Conservation (phyloP, 2,329 filamentous ascomycete species). For the Thelonectria discophora region DNA sequence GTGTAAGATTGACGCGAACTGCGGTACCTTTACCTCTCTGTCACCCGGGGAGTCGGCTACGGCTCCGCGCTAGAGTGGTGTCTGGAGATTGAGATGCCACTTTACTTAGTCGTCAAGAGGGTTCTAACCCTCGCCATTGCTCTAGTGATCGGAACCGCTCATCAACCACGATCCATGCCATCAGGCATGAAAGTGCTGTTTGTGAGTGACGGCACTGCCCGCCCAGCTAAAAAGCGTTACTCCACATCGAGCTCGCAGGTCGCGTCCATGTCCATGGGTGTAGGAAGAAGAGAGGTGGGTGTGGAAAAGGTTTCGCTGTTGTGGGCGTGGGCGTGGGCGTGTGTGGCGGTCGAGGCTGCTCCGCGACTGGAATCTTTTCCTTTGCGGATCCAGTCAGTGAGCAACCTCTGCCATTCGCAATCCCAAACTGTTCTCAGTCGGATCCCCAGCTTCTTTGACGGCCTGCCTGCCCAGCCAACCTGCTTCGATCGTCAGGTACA, state of each 20-base stretch:
- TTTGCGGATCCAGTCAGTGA: constrained; percentile 34
- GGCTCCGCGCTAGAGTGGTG: too few relatives aligned
- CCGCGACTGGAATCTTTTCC: constrained; percentile 44
- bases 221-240: constrained; percentile 41
- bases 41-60: too few relatives aligned
- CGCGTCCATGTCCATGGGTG: constrained; percentile 28
- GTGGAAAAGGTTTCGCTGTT: constrained; percentile 25
- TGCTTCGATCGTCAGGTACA: constrained; percentile 25
- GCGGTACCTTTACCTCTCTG: too few relatives aligned
- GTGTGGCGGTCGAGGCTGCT: constrained; percentile 41
- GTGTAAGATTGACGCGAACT: too few relatives aligned
- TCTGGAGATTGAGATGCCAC: not conserved
- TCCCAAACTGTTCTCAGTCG: constrained; percentile 36
- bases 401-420: constrained; percentile 30
- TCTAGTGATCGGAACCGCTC: too few relatives aligned
- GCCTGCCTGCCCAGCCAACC: constrained; percentile 2
- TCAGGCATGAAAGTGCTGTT: not conserved
- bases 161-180: too few relatives aligned
- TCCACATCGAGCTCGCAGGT: constrained; percentile 38
- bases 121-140: too few relatives aligned
- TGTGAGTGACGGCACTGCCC: constrained; percentile 44
- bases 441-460: constrained; percentile 19
- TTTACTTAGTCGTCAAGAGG: not conserved
- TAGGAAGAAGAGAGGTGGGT: constrained; percentile 18
- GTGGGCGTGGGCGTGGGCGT: constrained; percentile 13